Base-by-base conservation (phyloP, 2,329 filamentous ascomycete genomes). In the Emergomyces pasteurianus region DNA sequence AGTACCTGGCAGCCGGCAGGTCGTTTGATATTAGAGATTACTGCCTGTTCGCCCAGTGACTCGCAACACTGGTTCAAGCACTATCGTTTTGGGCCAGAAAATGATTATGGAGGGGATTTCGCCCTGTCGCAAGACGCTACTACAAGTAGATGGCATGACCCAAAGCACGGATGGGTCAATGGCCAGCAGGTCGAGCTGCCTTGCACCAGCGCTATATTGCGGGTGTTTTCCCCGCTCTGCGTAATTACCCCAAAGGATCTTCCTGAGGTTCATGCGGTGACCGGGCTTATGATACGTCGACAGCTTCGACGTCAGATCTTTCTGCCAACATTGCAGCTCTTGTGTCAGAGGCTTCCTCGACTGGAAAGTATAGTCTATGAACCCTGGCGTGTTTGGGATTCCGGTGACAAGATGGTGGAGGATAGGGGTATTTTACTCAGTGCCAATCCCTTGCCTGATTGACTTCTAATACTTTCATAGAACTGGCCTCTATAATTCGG, bases 361-460 rank as follows among this genome's bases (percentile, higher is more conserved):
- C 62, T 76, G 52, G 66, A 74, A 43, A 63, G 65, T 54, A 59
- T 74, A 14, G 60, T 62, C 57, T 71, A 70, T 55, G 73, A 77
- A 64, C 71, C 70, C 21, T 76, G 72, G 73, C 53, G 40, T 47
- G 23, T 58, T 58, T 58, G 55, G 55, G 16, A 26, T 8, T 6
- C 42, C 42, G 2, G 18, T 40, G 38, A 14, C n/a, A 40, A 40
- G 38, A 40, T 40, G 10, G 16, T 40, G 38, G 2, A 1, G 1
- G 38, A 40, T 40, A 40, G 7, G 38, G 9, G 38, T 40, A 12
- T 40, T 10, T 40, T 40, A 40, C 38, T 12, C 38, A n/a, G n/a
- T 40, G 38, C 16, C 38, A 12, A 40, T 14, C 38, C 10, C 38
- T 12, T 40, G 38, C 1, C 16, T 40, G 38, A 40, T 40, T 40